phyloP scores from a whole-genome alignment of 495 filamentous ascomycete species.

The Lineolata rhizophorae region DNA sequence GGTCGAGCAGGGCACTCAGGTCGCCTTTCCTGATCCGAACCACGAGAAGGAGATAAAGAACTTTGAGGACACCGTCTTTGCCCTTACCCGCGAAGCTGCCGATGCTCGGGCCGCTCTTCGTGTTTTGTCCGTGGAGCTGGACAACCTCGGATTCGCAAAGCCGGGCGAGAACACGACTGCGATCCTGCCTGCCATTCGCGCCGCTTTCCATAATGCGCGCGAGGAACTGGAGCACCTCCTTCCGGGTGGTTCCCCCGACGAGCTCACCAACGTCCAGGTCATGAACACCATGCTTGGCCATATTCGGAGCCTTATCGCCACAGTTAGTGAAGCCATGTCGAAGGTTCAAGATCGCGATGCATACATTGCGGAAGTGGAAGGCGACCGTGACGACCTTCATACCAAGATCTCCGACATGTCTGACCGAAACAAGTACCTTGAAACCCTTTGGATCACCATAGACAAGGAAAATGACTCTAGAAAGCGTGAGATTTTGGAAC shows the following conservation, averaged over 20 bases:
- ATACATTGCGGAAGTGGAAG: slow-evolving; percentile 3
- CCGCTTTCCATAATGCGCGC: slow-evolving; percentile 12
- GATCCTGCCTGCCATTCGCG: slow-evolving; percentile 14
- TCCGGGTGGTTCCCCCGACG: slow-evolving; percentile 6
- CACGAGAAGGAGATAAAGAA: slow-evolving; percentile 10
- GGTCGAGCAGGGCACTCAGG: slow-evolving; percentile 1
- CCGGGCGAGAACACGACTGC: slow-evolving; percentile 3
- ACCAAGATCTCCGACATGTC: slow-evolving; percentile 11
- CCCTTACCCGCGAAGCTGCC: slow-evolving; percentile 5
- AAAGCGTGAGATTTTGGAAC: slow-evolving; percentile 17
- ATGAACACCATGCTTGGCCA: slow-evolving; percentile 10
- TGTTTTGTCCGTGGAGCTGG: slow-evolving; percentile 13
- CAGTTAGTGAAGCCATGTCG: slow-evolving; percentile 7
- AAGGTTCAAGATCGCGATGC: slow-evolving; percentile 7
- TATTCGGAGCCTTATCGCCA: slow-evolving; percentile 8
- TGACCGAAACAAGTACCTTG: slow-evolving; percentile 17
- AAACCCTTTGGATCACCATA: slow-evolving; percentile 27
- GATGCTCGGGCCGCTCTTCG: slow-evolving; percentile 9
- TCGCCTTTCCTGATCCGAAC: slow-evolving; percentile 7
- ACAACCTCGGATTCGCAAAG: slow-evolving; percentile 12
- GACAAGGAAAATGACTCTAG: slow-evolving; percentile 27
- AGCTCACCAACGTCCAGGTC: slow-evolving; percentile 11
- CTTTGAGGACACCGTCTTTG: slow-evolving; percentile 13
- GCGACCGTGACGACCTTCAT: slow-evolving; percentile 8
- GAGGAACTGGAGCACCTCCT: slow-evolving; percentile 13